A percentile compares a stretch with the other conserved stretches of the same genome.
Conservation (phyloP, 169 alveolate species). For the Eimeria maxima region DNA sequence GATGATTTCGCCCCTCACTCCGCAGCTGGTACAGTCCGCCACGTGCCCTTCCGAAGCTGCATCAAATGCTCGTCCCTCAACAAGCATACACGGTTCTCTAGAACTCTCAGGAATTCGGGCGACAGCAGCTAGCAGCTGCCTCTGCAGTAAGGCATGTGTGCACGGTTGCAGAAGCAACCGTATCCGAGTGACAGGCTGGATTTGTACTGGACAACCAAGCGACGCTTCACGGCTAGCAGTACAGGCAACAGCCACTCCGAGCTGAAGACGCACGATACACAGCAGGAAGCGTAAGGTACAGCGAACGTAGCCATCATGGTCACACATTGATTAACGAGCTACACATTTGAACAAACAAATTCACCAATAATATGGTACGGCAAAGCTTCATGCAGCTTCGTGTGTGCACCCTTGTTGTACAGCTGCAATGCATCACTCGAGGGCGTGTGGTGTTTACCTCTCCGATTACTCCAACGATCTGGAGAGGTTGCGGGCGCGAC, state of each 20-base stretch:
- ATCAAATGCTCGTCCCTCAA: background rate
- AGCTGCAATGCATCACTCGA: background rate
- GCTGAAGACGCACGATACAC: slow-evolving; percentile 8
- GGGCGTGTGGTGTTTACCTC: background rate
- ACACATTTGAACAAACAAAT: background rate
- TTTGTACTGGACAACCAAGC: slow-evolving; percentile 15
- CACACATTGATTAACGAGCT: background rate
- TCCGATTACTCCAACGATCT: slow-evolving; percentile 59
- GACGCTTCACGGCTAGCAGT: slow-evolving; percentile 47
- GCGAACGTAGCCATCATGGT: background rate
- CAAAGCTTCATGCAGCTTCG: background rate
- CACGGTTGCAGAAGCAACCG: slow-evolving; percentile 65
- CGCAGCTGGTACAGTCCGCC: background rate
- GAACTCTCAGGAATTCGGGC: background rate
- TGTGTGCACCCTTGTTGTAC: background rate
- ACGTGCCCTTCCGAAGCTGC: background rate
- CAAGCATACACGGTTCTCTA: background rate
- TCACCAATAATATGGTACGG: background rate
- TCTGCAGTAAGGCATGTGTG: slow-evolving; percentile 42
- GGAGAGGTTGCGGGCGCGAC: slow-evolving; percentile 76
- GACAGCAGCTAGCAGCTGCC: slow-evolving; percentile 69
- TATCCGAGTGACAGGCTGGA: slow-evolving; percentile 29
- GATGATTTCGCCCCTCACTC: background rate
- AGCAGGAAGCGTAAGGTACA: background rate
- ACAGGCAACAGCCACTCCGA: slow-evolving; percentile 68